Percentiles rank a stretch among this genome's conserved stretches.
Evolutionary conservation across 495 filamentous ascomycete genomes (phyloP).

Genomic region (Delitschia confertaspora): DNA sequence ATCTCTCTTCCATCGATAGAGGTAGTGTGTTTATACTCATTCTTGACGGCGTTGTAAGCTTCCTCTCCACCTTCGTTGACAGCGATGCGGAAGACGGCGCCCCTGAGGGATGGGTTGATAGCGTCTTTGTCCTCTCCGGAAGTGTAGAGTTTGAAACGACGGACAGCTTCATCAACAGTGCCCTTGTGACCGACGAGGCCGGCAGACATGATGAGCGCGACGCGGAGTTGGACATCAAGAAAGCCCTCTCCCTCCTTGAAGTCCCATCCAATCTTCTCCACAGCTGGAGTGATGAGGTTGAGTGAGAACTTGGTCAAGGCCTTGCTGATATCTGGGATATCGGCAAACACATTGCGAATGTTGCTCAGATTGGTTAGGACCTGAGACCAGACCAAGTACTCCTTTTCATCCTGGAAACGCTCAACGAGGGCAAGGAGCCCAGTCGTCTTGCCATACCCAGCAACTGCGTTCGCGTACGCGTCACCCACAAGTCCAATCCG

Average conservation of each 20-base stretch:
- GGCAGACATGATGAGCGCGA: conserved; percentile 66
- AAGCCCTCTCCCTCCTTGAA: conserved; percentile 67
- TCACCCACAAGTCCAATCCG: conserved; percentile 87
- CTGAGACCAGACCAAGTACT: conserved; percentile 84
- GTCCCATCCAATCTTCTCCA: conserved; percentile 78
- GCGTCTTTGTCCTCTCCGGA: conserved; percentile 55
- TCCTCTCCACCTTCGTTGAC: conserved; percentile 56
- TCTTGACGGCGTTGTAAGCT: conserved; percentile 65
- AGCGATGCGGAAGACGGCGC: conserved; percentile 69
- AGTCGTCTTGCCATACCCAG: conserved; percentile 71
- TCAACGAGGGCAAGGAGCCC: conserved; percentile 72
- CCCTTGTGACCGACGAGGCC: conserved; percentile 62
- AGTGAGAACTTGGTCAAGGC: conserved; percentile 67
- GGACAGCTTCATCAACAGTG: conserved; percentile 59
- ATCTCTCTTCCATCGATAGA: conserved; percentile 88
- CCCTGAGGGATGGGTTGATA: conserved; percentile 70
- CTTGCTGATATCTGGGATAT: conserved; percentile 46
- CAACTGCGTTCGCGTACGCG: conserved; percentile 81
- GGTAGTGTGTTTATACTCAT: conserved; percentile 70
- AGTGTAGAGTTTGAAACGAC: conserved; percentile 66
- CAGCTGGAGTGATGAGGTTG: conserved; percentile 58
- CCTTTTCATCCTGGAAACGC: conserved; percentile 68
- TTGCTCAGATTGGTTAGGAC: conserved; percentile 61
- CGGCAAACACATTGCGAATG: conserved; percentile 55
- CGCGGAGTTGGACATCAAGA: conserved; percentile 68